phyloP scores from a whole-genome alignment of 139 green algal genomes.

The Desmodesmus armatus region DNA sequence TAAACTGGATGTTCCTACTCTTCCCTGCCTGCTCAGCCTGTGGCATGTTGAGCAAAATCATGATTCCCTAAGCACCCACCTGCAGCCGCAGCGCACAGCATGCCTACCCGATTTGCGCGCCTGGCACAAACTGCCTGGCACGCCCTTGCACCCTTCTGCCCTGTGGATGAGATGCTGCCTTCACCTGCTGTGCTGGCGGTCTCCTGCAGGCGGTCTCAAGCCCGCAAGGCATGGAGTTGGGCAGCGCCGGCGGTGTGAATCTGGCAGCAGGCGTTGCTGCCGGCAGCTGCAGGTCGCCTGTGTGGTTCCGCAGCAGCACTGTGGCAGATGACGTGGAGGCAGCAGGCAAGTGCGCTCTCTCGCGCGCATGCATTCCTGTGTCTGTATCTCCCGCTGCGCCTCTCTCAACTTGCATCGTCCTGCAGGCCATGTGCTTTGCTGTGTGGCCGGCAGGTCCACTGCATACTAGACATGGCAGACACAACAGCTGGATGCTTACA shows the following conservation, averaged over 20 bases:
- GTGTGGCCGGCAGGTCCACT: no score
- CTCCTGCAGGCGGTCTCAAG: background rate
- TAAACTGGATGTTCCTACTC: no score
- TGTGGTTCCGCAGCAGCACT: conserved; percentile 24
- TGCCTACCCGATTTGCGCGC: no score
- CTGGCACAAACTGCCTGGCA: no score
- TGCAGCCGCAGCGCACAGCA: no score
- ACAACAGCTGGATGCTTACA: background rate
- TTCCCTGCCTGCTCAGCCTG: no score
- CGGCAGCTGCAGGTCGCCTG: background rate
- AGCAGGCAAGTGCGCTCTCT: background rate
- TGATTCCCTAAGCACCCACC: background rate
- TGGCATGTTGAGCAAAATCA: background rate
- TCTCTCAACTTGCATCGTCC: background rate
- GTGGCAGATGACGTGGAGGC: background rate
- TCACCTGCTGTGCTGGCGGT: background rate
- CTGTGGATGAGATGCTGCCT: background rate
- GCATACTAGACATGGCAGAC: background rate
- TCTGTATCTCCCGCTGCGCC: background rate
- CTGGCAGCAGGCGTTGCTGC: background rate
- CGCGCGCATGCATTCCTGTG: background rate
- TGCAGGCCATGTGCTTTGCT: background rate
- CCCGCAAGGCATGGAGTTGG: no score
- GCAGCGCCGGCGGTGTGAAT: background rate
- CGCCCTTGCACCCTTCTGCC: background rate